phyloP scores from a whole-genome alignment of 2,329 filamentous ascomycete genomes.

The Raffaelea albimanens region DNA sequence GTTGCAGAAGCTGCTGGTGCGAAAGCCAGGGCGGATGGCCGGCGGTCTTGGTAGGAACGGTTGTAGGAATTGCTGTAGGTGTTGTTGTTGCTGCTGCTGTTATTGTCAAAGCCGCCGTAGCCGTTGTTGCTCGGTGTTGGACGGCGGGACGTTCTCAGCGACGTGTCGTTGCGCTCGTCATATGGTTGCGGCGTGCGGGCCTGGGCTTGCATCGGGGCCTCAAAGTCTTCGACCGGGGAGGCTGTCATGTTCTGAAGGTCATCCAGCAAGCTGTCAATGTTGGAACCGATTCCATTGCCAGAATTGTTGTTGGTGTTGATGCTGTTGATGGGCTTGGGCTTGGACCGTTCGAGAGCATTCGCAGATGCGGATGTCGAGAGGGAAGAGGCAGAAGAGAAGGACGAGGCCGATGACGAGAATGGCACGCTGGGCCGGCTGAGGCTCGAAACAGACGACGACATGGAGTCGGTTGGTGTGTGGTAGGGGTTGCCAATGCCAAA shows the following conservation, averaged over 20 bases:
- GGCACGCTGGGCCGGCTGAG: slow-evolving; percentile 47
- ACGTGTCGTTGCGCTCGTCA: background rate
- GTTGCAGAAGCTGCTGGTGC: too few species aligned
- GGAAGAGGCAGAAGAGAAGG: slow-evolving; percentile 27
- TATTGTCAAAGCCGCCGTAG: background rate
- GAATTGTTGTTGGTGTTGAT: background rate
- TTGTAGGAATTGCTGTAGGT: background rate
- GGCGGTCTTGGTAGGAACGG: background rate
- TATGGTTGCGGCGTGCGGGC: too few species aligned
- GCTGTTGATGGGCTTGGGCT: background rate
- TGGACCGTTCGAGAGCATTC: slow-evolving; percentile 2
- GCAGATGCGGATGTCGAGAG: slow-evolving; percentile 2
- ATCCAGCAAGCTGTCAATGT: slow-evolving; percentile 44
- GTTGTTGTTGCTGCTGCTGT: background rate
- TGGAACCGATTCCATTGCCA: slow-evolving; percentile 8
- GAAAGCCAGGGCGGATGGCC: background rate
- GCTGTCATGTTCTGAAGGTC: slow-evolving; percentile 42
- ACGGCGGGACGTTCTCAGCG: slow-evolving; percentile 1
- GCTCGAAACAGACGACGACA: slow-evolving; percentile 54
- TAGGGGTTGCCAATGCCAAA: slow-evolving; percentile 56
- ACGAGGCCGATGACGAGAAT: slow-evolving; percentile 51
- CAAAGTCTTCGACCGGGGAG: slow-evolving; percentile 3
- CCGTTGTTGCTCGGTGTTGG: slow-evolving; percentile 4
- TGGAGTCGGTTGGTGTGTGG: slow-evolving; percentile 54
- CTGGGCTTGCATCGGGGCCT: too few species aligned